Base-by-base conservation (phyloP, 2,329 filamentous ascomycete species). In the Aspergillus chevalieri region DNA sequence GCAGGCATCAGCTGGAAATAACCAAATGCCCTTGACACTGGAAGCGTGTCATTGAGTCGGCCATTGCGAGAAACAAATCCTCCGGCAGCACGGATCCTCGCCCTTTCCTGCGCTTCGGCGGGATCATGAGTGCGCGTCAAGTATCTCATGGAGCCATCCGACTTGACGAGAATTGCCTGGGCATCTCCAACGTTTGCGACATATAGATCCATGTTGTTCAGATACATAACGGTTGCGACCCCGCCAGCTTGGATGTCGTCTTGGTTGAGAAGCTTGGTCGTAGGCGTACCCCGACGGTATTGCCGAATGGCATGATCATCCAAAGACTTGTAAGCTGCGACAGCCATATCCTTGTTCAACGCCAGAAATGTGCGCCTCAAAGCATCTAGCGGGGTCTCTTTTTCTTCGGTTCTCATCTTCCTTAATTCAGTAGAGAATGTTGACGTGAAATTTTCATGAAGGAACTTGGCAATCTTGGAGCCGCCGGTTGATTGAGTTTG, bases 41-140 rank as follows among this genome's bases (percentile, higher is more conserved):
- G 85, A 10, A 98, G 83, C 21, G 86, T 73, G 64, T 98, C 93
- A 62, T 98, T 97, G 44, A 98, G 77, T 65, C 89, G 91, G 33
- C 93, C 93, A 66, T 95, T 92, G 44, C 93, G 84, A 15, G 92
- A 96, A 8, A 98, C 93, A 78, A 89, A 98, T 3, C 93, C 93
- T 42, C 93, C 93, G 12, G 92, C 92, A 65, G 95, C 89, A 36
- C 93, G 85, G 59, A 98, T 96, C 15, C 93, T 86, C 49, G 89
- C 83, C 44, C 93, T 81, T 70, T 98, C 93, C 19, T 75, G 77
- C 1, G 86, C 79, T 64, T 95, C 90, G 0, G 92, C 91, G 5
- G 93, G 93, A 62, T 97, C 91, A 66, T 98, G 93, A 68, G 94
- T 96, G 51, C 83, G 80, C 2, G 93, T 97, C 57, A 98, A 77